A percentile compares a stretch with the other conserved stretches of the same genome.
phyloP scores from a whole-genome alignment of 2,329 filamentous ascomycete species.

The Pseudogymnoascus sp. region DNA sequence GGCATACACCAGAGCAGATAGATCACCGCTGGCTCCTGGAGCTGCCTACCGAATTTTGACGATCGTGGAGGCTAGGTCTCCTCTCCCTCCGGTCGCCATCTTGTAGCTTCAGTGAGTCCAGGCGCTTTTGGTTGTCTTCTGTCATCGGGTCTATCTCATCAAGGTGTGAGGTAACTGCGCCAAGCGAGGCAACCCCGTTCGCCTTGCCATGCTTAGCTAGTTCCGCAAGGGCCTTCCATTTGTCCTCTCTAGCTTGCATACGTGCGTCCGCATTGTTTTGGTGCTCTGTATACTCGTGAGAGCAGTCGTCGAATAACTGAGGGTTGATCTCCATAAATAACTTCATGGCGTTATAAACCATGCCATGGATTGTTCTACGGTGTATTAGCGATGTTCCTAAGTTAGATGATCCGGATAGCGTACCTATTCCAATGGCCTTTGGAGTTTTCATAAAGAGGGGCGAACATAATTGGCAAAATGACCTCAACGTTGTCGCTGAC shows the following conservation, averaged over 20 bases:
- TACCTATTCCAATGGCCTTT: constrained; percentile 99
- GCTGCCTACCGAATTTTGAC: constrained; percentile 50
- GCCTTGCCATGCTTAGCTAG: constrained; percentile 65
- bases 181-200: constrained; percentile 32
- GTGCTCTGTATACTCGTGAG: constrained; percentile 93
- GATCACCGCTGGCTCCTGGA: constrained; percentile 32
- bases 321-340: constrained; percentile 99
- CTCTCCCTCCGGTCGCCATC: constrained; percentile 61
- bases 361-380: constrained; percentile 88
- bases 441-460: constrained; percentile 94
- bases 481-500: constrained; percentile 99
- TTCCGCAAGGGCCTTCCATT: constrained; percentile 82
- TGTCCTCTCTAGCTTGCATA: constrained; percentile 72
- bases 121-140: constrained; percentile 76
- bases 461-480: constrained; percentile 98
- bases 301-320: constrained; percentile 96
- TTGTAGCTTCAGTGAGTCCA: constrained; percentile 85
- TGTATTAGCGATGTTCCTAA: constrained; percentile 27
- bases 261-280: constrained; percentile 86
- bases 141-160: constrained; percentile 75
- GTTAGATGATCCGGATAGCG: constrained; percentile 24
- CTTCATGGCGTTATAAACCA: constrained; percentile 99
- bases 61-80: constrained; percentile 48
- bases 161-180: constrained; percentile 40
- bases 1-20: neutral